A percentile compares a stretch with the other conserved stretches of the same genome.
Evolutionary conservation across 192 early-diverging fungal genomes (phyloP).

Genomic region (Coemansia sp.): DNA sequence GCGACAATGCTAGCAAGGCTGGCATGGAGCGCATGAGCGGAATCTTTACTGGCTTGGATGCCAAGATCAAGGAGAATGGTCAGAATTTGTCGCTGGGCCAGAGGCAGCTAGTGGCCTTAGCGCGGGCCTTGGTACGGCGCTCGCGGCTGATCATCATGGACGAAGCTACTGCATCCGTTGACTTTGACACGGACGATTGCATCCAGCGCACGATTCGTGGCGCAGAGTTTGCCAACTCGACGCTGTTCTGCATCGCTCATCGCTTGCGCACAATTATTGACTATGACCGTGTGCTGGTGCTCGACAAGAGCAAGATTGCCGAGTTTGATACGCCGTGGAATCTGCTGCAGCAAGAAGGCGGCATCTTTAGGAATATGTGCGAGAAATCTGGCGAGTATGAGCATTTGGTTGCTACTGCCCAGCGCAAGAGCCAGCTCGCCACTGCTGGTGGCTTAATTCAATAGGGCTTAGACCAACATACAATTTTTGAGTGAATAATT

Average conservation of each 20-base stretch:
- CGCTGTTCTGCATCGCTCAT: constrained; percentile 88
- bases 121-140: constrained; percentile 70
- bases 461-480: too few species aligned
- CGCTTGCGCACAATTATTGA: constrained; percentile 80
- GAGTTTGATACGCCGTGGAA: constrained; percentile 79
- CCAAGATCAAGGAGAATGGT: constrained; percentile 78
- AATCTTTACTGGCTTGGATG: constrained; percentile 63
- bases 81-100: constrained; percentile 75
- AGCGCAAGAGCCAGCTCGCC: constrained; percentile 7
- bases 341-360: constrained; percentile 61
- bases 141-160: constrained; percentile 74
- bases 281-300: constrained; percentile 78
- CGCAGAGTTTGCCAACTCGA: constrained; percentile 67
- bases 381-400: constrained; percentile 75
- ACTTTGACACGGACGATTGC: constrained; percentile 85
- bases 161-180: constrained; percentile 86
- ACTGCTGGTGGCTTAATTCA: neutral
- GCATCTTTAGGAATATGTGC: constrained; percentile 79
- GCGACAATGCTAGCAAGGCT: neutral
- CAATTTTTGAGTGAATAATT: too few species aligned
- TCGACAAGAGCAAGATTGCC: constrained; percentile 71
- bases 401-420: constrained; percentile 3
- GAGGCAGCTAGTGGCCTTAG: constrained; percentile 71
- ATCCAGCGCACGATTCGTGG: constrained; percentile 81
- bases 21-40: constrained; percentile 13